Percentiles rank a stretch among this genome's conserved stretches.
These are phyloP conservation scores for Aquilaria yunnanensis DNA, from an alignment of 345 rosid genomes.

Conservation along the genomic window DNA sequence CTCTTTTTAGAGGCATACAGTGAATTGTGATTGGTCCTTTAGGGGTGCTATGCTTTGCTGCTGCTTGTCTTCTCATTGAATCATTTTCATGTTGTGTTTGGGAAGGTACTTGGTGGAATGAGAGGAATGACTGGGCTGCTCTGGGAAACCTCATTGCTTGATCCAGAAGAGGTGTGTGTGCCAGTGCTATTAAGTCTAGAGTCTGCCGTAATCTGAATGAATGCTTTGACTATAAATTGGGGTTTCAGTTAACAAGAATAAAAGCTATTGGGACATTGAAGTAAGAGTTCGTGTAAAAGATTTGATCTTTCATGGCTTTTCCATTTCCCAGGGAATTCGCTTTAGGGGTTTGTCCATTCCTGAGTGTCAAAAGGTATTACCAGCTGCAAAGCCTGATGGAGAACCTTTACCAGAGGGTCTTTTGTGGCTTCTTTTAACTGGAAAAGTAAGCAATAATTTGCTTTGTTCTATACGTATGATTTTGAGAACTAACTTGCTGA, in stretches of 20 bases:
- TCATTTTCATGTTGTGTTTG: conserved; percentile 10
- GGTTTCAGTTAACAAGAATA: neutral
- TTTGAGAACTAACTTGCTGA: too few species aligned
- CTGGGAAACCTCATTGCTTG: conserved; percentile 98
- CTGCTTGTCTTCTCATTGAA: conserved; percentile 3
- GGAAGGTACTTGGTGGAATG: conserved; percentile 95
- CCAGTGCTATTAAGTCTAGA: neutral
- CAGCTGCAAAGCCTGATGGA: conserved; percentile 80
- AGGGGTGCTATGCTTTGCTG: too few species aligned
- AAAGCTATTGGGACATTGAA: neutral
- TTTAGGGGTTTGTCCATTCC: conserved; percentile 94
- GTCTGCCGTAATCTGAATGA: neutral
- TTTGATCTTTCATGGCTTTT: too few species aligned
- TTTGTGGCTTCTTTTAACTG: conserved; percentile 97
- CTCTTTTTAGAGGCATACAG: neutral
- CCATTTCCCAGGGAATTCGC: conserved; percentile 72
- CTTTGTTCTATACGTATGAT: too few species aligned
- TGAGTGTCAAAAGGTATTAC: conserved; percentile 90
- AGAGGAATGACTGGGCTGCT: conserved; percentile 98
- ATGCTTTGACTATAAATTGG: too few species aligned
- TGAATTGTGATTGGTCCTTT: too few species aligned
- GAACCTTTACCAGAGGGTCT: conserved; percentile 99
- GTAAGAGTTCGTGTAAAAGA: too few species aligned
- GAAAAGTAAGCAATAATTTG: conserved; percentile 47
- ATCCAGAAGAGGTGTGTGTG: conserved; percentile 77